Base-by-base conservation (phyloP, 1,139 yeast species). In the Diutina catenulata region DNA sequence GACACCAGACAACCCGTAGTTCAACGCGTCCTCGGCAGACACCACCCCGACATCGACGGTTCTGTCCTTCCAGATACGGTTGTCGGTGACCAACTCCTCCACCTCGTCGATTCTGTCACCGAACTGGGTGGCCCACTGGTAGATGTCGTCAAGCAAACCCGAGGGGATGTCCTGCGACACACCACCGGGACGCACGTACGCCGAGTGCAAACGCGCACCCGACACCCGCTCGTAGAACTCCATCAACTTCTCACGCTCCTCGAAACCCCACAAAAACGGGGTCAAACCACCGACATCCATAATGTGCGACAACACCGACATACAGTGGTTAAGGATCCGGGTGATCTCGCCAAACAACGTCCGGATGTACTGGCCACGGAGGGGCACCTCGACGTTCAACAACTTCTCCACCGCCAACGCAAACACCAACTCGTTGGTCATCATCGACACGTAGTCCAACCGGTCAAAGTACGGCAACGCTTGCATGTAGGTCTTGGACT, bases 201-300 rank as follows among this genome's bases (percentile, higher is more conserved):
- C 94, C 36, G 86, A 69, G 62, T 84, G 95, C 57, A 84, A 70
- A 62, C 95, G 77, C 26, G 95, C 94, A 47, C 95, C 95, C 28
- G 86, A 76, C 28, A 83, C 94, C 56, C 94, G 76, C 64, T 83
- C 95, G 59, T 84, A 84, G 56, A 83, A 84, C 60, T 84, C 95
- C 94, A 84, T 84, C 55, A 84, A 70, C 63, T 84, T 84, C 60
- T 83, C 95, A 61, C 95, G 77, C 60, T 84, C 95, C 65, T 84
- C 95, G 60, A 84, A 81, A 45, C 94, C 94, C 95, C 95, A 84
- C 59, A 84, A 67, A 70, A 84, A 84, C 39, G 95, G 95, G 33
- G 95, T 84, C 59, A 84, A 70, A 24, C 94, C 94, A 65, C 95
- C 95, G 41, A 84, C 94, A 68, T 84, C 95, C 94, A 84, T 83